Evolutionary conservation across 306 rosid genomes (phyloP).

Genomic region (Quercus ilex): DNA sequence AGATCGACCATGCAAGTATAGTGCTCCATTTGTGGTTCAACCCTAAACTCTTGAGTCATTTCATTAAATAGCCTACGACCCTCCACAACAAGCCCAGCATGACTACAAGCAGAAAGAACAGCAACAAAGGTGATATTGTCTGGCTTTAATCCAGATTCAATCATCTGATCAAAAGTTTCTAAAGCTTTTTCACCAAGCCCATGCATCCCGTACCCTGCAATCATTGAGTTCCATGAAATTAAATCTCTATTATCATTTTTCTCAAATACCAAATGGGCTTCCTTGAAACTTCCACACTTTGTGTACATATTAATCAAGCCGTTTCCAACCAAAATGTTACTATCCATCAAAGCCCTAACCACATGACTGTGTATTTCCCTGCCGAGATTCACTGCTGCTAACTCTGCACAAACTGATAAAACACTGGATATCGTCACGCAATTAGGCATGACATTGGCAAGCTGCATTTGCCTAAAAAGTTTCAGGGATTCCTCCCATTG

Average conservation of each 20-base stretch:
- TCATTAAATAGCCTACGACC: constrained; percentile 51
- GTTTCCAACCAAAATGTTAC: constrained; percentile 69
- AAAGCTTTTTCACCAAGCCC: constrained; percentile 77
- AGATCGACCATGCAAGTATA: constrained; percentile 86
- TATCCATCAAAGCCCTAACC: constrained; percentile 50
- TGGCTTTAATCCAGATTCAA: constrained; percentile 49
- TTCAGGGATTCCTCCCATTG: constrained; percentile 52
- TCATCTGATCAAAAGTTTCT: constrained; percentile 52
- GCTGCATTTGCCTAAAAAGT: constrained; percentile 78
- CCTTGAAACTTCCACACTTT: constrained; percentile 66
- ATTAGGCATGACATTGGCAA: constrained; percentile 47
- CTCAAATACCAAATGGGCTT: constrained; percentile 57
- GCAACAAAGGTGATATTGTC: constrained; percentile 66
- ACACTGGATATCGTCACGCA: constrained; percentile 60
- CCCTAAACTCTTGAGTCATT: constrained; percentile 47
- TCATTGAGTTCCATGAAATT: constrained; percentile 81
- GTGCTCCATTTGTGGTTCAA: constrained; percentile 75
- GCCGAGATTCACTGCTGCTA: constrained; percentile 62
- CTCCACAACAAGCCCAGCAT: constrained; percentile 58
- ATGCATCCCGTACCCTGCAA: constrained; percentile 77
- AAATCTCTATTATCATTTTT: constrained; percentile 48
- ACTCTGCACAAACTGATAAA: constrained; percentile 70
- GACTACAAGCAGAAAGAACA: constrained; percentile 84
- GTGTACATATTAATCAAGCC: constrained; percentile 78
- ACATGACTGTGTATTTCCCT: constrained; percentile 70